These are phyloP conservation scores for Colletotrichum eremochloae DNA, from an alignment of 2,329 filamentous ascomycete species.

Conservation along the genomic window DNA sequence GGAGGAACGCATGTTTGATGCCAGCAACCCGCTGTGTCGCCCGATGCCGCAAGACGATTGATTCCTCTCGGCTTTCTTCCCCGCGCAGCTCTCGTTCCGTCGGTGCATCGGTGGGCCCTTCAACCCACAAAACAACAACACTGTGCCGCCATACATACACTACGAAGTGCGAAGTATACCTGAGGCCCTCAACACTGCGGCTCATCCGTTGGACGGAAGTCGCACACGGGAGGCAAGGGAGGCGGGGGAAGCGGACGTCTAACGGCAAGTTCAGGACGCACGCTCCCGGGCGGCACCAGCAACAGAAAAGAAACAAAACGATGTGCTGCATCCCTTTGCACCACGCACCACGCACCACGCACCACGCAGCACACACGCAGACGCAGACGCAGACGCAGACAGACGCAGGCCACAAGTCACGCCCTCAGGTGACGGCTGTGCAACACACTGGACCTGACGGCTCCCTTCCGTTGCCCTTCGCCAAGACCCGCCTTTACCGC, in stretches of 20 bases:
- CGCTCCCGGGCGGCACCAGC: neutral
- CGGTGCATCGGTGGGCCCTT: constrained; percentile 21
- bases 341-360: constrained; percentile 21
- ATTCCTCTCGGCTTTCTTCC: too few species aligned
- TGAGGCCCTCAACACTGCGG: neutral
- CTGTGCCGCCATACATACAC: constrained; percentile 14
- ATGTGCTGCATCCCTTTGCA: neutral
- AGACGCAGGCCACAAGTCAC: neutral
- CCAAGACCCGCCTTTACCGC: constrained; percentile 26
- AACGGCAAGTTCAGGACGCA: neutral
- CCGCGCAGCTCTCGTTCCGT: constrained; percentile 1
- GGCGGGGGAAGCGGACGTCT: neutral
- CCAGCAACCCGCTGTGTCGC: constrained; percentile 1
- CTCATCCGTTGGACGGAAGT: neutral
- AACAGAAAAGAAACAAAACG: neutral
- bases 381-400: neutral
- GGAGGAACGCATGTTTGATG: constrained; percentile 6
- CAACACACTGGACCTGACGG: neutral
- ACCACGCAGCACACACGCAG: too few species aligned
- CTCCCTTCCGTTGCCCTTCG: constrained; percentile 2
- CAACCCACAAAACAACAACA: constrained; percentile 22
- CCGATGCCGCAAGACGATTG: too few species aligned
- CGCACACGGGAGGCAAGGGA: neutral
- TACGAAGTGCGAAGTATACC: neutral
- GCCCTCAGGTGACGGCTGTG: constrained; percentile 9